Evolutionary conservation across 352 stramenopile species (phyloP).

Genomic region (Phytophthora rubi): DNA sequence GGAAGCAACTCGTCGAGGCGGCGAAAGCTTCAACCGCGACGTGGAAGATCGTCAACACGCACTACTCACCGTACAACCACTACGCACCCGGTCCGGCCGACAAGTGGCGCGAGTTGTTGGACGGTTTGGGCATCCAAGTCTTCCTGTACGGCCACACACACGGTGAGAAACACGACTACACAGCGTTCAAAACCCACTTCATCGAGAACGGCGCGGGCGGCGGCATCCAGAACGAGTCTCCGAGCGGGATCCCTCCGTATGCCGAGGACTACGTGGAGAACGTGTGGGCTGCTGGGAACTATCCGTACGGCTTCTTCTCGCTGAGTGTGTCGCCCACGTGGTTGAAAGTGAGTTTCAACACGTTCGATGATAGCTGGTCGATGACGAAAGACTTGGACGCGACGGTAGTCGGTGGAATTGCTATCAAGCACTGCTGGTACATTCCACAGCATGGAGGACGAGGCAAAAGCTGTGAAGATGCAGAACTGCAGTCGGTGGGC

Average conservation of each 20-base stretch:
- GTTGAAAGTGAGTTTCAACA: constrained; percentile 68
- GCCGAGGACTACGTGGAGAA: constrained; percentile 68
- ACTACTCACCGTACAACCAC: constrained; percentile 85
- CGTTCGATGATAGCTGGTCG: constrained; percentile 68
- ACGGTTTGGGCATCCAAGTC: constrained; percentile 62
- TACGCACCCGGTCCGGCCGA: constrained; percentile 56
- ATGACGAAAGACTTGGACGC: constrained; percentile 56
- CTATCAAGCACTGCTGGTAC: constrained; percentile 75
- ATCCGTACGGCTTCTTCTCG: constrained; percentile 79
- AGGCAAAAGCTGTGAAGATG: constrained; percentile 51
- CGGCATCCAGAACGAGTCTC: constrained; percentile 76
- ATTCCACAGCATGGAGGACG: constrained; percentile 47
- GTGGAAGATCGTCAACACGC: constrained; percentile 88
- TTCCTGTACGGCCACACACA: constrained; percentile 80
- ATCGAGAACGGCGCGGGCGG: constrained; percentile 81
- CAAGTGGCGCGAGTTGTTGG: constrained; percentile 63
- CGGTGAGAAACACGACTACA: constrained; percentile 79
- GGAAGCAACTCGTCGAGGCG: constrained; percentile 54
- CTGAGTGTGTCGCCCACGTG: constrained; percentile 64
- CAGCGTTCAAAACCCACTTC: constrained; percentile 70
- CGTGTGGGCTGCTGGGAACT: constrained; percentile 64
- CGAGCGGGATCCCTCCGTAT: constrained; percentile 69
- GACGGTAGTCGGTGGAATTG: constrained; percentile 61
- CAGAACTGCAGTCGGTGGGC: constrained; percentile 27
- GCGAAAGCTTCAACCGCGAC: constrained; percentile 70